phyloP scores from a whole-genome alignment of 176 grass and related monocot genomes.

The Musa itinerans region DNA sequence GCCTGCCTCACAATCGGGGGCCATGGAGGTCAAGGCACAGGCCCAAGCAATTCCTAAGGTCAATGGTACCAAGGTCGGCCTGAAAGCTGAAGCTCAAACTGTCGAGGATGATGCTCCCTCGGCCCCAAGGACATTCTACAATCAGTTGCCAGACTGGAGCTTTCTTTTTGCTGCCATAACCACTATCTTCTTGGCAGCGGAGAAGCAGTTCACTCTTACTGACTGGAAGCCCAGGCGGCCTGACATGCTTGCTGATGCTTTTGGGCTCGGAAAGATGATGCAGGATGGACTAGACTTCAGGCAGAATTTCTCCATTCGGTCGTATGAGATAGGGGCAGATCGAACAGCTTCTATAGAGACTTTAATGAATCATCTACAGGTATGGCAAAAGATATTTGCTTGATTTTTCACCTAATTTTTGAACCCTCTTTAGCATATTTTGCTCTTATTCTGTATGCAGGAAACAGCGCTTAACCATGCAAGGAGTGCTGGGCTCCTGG shows the following conservation, averaged over 20 bases:
- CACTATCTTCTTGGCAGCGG: conserved; percentile 85
- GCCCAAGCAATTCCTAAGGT: conserved; percentile 76
- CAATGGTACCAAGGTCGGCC: conserved; percentile 62
- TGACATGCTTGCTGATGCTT: conserved; percentile 87
- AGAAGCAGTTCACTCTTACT: conserved; percentile 88
- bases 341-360: conserved; percentile 90
- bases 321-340: conserved; percentile 95
- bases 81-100: conserved; percentile 30
- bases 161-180: conserved; percentile 87
- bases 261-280: conserved; percentile 88
- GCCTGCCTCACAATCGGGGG: conserved; percentile 33
- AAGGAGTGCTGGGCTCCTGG: conserved; percentile 75
- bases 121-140: conserved; percentile 76
- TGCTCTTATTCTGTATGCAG: conserved; percentile 36
- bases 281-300: conserved; percentile 76
- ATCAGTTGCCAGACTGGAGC: conserved; percentile 89
- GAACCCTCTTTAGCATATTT: neutral
- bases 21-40: conserved; percentile 63
- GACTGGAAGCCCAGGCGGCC: conserved; percentile 91
- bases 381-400: conserved; percentile 17
- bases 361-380: conserved; percentile 99
- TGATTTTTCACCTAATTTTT: neutral
- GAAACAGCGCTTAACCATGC: conserved; percentile 99
- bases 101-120: conserved; percentile 33
- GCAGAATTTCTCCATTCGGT: conserved; percentile 89